phyloP scores from a whole-genome alignment of 176 grass and related monocot genomes.

The Aegilops bicornis region DNA sequence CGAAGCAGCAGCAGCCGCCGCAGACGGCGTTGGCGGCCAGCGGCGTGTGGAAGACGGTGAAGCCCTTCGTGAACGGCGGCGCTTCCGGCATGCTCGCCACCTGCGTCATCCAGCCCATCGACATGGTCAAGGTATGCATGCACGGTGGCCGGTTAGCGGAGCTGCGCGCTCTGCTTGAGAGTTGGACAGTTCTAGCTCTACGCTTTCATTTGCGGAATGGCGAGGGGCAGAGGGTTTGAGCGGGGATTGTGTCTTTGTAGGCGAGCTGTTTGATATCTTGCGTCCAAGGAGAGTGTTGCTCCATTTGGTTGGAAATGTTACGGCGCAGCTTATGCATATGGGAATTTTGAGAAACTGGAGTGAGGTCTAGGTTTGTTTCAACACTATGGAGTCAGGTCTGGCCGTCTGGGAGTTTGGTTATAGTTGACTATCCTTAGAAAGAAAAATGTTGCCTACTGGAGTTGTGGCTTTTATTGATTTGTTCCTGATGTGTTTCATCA shows the following conservation, averaged over 20 bases:
- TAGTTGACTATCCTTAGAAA: not conserved
- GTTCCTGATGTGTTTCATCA: not conserved
- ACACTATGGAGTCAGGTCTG: not conserved
- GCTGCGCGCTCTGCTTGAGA: not conserved
- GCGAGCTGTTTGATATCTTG: constrained; percentile 13
- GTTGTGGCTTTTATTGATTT: not conserved
- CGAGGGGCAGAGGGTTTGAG: not conserved
- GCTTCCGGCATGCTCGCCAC: constrained; percentile 77
- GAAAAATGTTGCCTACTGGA: not conserved
- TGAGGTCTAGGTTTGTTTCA: not conserved
- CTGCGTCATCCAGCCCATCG: constrained; percentile 86
- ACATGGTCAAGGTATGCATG: constrained; percentile 75
- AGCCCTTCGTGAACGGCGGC: constrained; percentile 73
- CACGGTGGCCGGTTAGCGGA: not conserved
- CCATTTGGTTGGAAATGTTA: too few species aligned
- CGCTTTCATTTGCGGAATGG: not conserved
- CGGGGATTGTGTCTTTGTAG: not conserved
- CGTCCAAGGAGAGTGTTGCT: not conserved
- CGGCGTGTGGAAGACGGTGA: constrained; percentile 67
- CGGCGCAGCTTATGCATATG: not conserved
- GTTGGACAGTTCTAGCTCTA: not conserved
- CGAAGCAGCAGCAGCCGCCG: constrained; percentile 50
- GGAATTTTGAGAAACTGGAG: not conserved
- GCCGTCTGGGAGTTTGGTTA: not conserved
- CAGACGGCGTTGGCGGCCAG: constrained; percentile 27